Base-by-base conservation (phyloP, 345 rosid genomes). In the Sisymbrium irio region DNA sequence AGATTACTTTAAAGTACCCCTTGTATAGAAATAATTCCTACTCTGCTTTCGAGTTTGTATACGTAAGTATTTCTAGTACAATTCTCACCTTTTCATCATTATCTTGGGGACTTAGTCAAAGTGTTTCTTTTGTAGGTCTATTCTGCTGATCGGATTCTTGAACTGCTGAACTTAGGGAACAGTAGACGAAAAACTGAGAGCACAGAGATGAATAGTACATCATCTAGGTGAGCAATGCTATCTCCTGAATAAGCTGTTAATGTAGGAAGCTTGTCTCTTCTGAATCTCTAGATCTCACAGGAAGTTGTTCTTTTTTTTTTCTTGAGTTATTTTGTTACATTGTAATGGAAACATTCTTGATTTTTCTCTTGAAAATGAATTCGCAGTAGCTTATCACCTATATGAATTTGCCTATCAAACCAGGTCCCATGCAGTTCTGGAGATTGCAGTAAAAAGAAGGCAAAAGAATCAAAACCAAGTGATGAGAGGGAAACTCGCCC, bases 391-490 rank as follows among this genome's bases (percentile, higher is more conserved):
- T 9, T 22, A 13, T 28, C 17, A 60, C 74, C 67, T 39, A 44
- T 62, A 40, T 55, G 22, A 47, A 41, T 20, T 59, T 66, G 19
- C 65, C 45, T 80, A 74, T 60, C 20, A 55, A 44, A 73, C 63
- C 80, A 94, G 98, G 74, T 94, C 98, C 45, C 98, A 94, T 67
- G 96, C 97, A 28, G 93, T 94, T 73, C 74, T 94, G 75, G 98
- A 88, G 88, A 91, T 94, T 71, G 83, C 77, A 56, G 97, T 93
- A 25, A 91, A 83, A 82, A 84, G 97, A 81, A 91, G 81, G 77
- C 93, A 87, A 79, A 87, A 72, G 81, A 94, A 84, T 80, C 85
- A 55, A 37, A 87, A 89, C 83, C 97, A 89, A 77, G 84, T 91
- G 44, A 78, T 91, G 82, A 82, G 69, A 78, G 97, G 97, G 71